Evolutionary conservation across 345 rosid species (phyloP), one percentile per base, ranked within the genome.

Genomic region (Aquilaria sinensis): DNA sequence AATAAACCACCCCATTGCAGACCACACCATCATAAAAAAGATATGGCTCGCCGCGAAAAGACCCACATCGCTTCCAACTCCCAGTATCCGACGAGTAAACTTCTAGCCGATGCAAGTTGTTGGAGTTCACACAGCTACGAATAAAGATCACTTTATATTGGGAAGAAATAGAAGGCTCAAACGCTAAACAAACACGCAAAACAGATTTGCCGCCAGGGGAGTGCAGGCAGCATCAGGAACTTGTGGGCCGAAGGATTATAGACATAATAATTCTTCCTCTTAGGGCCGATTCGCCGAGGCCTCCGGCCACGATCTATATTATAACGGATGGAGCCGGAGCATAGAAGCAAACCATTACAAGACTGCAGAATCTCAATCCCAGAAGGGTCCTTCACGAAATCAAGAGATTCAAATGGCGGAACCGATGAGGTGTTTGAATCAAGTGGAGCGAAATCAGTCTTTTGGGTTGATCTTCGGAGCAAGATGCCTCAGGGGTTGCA

Each of bases 341-440:
- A 74, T 30, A 78, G 65, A 31, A 78, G 68, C 56, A 78, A 66
- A 31, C 77, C 82, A 45, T 72, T 74, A 62, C 70, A 74, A 34
- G 82, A 78, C 55, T 78, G 78, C 47, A 72, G 12, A 55, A 71
- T 63, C 55, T 73, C 73, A 45, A 65, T 50, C 12, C 69, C 71
- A 11, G 74, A 56, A 4, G 66, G 74, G 51, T 75, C 75, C 51
- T 41, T 23, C 32, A 58, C 49, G 65, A 62, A 72, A 72, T 62
- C 57, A 31, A 62, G 74, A 45, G 47, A 41, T 11, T 13, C 8
- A 54, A 63, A 62, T 23, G 62, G 53, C 31, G 63, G n/a, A 5
- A 33, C 32, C 3, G 66, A 34, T 9, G 59, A 43, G 54, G 30
- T 31, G 2, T 41, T 23, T 12, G 37, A 10, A 59, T 53, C 14